These are phyloP conservation scores for Camelina hispida DNA, from an alignment of 345 rosid species.

Conservation along the genomic window DNA sequence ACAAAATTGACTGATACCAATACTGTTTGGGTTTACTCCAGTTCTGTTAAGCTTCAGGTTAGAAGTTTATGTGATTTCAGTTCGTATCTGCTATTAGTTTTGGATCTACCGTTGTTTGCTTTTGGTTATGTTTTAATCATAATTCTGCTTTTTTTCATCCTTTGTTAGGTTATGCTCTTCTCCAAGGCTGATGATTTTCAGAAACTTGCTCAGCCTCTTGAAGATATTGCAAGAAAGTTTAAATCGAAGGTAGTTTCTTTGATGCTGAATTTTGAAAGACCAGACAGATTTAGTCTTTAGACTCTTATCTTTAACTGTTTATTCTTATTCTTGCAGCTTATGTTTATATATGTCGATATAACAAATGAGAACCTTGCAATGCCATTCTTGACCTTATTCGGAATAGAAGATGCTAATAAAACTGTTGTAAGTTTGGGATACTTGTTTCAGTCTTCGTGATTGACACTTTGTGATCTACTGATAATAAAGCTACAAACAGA, in stretches of 20 bases:
- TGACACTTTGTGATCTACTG: constrained; percentile 5
- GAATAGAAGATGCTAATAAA: constrained; percentile 68
- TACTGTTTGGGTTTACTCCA: constrained; percentile 72
- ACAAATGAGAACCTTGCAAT: constrained; percentile 79
- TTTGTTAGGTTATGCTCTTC: constrained; percentile 68
- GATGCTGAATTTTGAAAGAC: constrained; percentile 21
- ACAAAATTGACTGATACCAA: constrained; percentile 76
- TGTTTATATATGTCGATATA: constrained; percentile 72
- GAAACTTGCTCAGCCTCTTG: constrained; percentile 61
- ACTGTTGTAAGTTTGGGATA: constrained; percentile 58
- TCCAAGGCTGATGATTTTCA: constrained; percentile 64
- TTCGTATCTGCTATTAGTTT: constrained; percentile 8
- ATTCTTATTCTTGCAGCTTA: constrained; percentile 57
- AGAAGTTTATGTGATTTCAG: constrained; percentile 1
- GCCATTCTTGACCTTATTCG: constrained; percentile 82
- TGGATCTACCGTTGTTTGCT: background rate
- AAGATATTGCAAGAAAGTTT: constrained; percentile 74
- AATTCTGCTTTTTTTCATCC: background rate
- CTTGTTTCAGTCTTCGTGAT: background rate
- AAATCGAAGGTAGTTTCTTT: constrained; percentile 57
- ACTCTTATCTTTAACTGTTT: constrained; percentile 8
- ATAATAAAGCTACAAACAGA: constrained; percentile 30
- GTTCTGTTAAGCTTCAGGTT: constrained; percentile 85
- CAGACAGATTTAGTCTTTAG: background rate
- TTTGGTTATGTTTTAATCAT: background rate